phyloP scores from a whole-genome alignment of 305 asterid species.

The Fraxinus latifolia region DNA sequence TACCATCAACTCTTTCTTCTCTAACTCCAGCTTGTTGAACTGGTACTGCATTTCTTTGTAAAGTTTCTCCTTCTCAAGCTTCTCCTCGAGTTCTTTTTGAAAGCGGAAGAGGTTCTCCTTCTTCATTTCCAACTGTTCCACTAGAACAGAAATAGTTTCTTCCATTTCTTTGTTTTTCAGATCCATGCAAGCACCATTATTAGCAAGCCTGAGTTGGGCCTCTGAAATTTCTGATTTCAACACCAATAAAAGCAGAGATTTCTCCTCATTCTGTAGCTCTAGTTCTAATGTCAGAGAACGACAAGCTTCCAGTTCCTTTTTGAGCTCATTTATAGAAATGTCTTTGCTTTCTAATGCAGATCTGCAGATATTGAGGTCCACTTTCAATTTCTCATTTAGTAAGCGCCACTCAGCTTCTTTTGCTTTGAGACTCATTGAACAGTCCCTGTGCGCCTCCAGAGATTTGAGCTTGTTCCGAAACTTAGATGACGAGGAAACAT shows the following conservation, averaged over 20 bases:
- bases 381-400: conserved; percentile 39
- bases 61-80: conserved; percentile 51
- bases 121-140: conserved; percentile 48
- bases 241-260: conserved; percentile 44
- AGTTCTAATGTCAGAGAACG: conserved; percentile 40
- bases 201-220: conserved; percentile 38
- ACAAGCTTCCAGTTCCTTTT: conserved; percentile 48
- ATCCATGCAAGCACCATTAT: conserved; percentile 32
- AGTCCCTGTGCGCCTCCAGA: conserved; percentile 57
- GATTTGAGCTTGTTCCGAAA: conserved; percentile 62
- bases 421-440: conserved; percentile 37
- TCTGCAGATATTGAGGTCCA: conserved; percentile 35
- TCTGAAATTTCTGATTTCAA: conserved; percentile 56
- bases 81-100: conserved; percentile 55
- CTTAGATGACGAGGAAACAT: conserved; percentile 54
- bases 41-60: conserved; percentile 84
- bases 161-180: conserved; percentile 32
- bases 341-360: conserved; percentile 38
- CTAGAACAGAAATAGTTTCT: conserved; percentile 27
- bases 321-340: conserved; percentile 40
- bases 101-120: conserved; percentile 37
- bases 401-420: conserved; percentile 50
- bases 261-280: conserved; percentile 55
- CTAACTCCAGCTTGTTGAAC: conserved; percentile 62
- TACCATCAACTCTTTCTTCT: conserved; percentile 57